Evolutionary conservation across 495 filamentous ascomycete species (phyloP).

Genomic region (Aspergillus baeticus): DNA sequence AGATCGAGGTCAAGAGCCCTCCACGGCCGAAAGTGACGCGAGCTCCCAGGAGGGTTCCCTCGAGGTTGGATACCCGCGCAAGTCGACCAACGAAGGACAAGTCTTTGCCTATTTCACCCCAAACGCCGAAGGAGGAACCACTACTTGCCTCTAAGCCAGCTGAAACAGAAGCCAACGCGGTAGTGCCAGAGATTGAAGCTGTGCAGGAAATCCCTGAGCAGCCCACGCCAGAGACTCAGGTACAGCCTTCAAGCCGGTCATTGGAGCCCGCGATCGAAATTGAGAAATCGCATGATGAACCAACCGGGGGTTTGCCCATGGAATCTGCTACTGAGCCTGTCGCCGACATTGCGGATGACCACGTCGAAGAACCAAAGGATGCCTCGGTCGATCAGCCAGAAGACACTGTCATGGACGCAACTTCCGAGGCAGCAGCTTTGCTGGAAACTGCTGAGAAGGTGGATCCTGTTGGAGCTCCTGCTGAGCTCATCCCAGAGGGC

Average conservation of each 20-base stretch:
- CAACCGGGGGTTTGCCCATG: neutral
- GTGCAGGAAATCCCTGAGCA: slow-evolving; percentile 1
- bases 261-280: neutral
- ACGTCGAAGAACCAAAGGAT: neutral
- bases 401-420: neutral
- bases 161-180: neutral
- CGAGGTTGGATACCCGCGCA: slow-evolving; percentile 26
- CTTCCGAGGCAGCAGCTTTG: neutral
- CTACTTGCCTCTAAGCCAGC: slow-evolving; percentile 5
- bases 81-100: slow-evolving; percentile 25
- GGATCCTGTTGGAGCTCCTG: slow-evolving; percentile 5
- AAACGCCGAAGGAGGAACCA: slow-evolving; percentile 22
- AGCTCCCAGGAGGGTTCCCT: slow-evolving; percentile 18
- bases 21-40: slow-evolving; percentile 26
- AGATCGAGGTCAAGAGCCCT: slow-evolving; percentile 49
- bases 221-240: neutral
- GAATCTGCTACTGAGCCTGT: slow-evolving; percentile 8
- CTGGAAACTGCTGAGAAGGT: neutral
- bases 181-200: slow-evolving; percentile 10
- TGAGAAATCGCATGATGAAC: slow-evolving; percentile 6
- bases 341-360: neutral
- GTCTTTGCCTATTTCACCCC: neutral
- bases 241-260: neutral
- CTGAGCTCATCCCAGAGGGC: slow-evolving; percentile 6
- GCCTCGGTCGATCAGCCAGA: neutral